These are phyloP conservation scores for Termitomyces sp. DNA, from an alignment of 768 basidiomycete species.

Conservation along the genomic window DNA sequence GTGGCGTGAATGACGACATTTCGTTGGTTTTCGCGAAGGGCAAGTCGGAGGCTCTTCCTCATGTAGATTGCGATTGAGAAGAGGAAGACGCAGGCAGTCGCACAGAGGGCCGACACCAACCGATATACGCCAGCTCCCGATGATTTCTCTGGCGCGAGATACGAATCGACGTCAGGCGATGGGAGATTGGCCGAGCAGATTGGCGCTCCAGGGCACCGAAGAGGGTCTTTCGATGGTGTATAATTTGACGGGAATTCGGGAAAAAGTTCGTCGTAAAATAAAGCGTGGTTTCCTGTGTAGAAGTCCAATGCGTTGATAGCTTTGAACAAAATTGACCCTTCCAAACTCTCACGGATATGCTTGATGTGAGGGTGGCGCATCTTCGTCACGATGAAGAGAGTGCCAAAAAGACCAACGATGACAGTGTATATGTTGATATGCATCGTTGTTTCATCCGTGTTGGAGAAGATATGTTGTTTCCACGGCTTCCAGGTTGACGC, in stretches of 20 bases:
- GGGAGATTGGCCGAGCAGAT: background rate
- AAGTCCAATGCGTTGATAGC: constrained; percentile 2
- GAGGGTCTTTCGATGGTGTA: background rate
- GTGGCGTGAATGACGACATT: background rate
- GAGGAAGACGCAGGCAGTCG: background rate
- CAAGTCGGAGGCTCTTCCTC: background rate
- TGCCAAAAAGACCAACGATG: background rate
- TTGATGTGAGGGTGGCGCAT: constrained; percentile 6
- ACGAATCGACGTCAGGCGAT: background rate
- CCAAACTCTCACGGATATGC: background rate
- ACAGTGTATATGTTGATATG: background rate
- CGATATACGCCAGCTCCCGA: background rate
- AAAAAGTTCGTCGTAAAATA: background rate
- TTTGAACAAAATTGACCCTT: background rate
- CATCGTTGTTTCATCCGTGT: background rate
- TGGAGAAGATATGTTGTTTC: background rate
- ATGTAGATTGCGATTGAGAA: background rate
- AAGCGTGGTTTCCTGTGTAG: constrained; percentile 1
- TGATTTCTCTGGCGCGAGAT: background rate
- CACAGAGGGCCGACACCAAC: background rate
- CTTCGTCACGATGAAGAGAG: constrained; percentile 1
- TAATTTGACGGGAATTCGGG: background rate
- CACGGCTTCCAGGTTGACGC: background rate
- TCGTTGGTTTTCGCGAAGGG: background rate
- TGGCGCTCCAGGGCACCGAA: background rate